Evolutionary conservation across 805 yeast genomes (phyloP).

Genomic region (Wickerhamiella allomyrinae): DNA sequence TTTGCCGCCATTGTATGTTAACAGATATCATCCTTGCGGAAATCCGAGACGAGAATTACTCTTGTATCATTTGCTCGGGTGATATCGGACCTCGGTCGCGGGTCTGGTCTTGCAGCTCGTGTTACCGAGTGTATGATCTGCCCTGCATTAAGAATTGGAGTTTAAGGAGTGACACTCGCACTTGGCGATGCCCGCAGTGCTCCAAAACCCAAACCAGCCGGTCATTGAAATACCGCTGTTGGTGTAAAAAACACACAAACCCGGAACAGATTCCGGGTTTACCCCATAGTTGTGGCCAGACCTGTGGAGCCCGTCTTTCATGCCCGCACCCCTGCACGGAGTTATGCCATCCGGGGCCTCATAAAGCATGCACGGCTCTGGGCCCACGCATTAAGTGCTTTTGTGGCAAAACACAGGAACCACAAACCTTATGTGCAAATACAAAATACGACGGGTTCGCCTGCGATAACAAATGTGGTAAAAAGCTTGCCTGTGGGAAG

Average conservation of each 20-base stretch:
- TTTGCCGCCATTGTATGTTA: neutral
- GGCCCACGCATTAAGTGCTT: conserved; percentile 16
- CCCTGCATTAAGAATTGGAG: conserved; percentile 81
- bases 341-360: conserved; percentile 19
- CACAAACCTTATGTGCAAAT: conserved; percentile 9
- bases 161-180: conserved; percentile 31
- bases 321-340: conserved; percentile 20
- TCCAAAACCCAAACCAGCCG: conserved; percentile 2
- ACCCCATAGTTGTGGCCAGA: conserved; percentile 20
- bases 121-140: conserved; percentile 75
- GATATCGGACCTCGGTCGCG: conserved; percentile 52
- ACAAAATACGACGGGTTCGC: conserved; percentile 12
- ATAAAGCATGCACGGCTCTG: conserved; percentile 12
- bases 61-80: conserved; percentile 79
- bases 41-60: conserved; percentile 52
- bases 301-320: conserved; percentile 14
- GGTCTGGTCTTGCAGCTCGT: conserved; percentile 66
- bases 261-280: conserved; percentile 5
- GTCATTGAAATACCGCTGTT: conserved; percentile 12
- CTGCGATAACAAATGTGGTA: conserved; percentile 10
- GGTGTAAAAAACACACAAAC: conserved; percentile 15
- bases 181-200: conserved; percentile 19
- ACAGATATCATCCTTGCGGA: conserved; percentile 28
- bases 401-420: conserved; percentile 10
- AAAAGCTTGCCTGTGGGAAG: conserved; percentile 6